phyloP scores from a whole-genome alignment of 176 grass and related monocot genomes.

The Carex cristatella region DNA sequence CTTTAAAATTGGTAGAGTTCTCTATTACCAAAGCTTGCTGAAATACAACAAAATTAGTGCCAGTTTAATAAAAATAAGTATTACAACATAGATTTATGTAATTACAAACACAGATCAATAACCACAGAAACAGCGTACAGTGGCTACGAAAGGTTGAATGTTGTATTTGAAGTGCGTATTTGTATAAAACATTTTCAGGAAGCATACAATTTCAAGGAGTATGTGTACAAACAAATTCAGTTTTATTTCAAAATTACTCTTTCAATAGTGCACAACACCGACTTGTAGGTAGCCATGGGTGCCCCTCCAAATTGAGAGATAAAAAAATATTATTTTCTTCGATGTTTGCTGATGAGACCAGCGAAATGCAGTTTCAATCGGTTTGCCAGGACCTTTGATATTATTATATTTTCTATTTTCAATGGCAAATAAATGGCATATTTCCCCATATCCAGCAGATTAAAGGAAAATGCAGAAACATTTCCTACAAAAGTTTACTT shows the following conservation, averaged over 20 bases:
- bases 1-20: slow-evolving; percentile 80
- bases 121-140: background rate
- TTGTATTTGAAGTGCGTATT: background rate
- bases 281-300: background rate
- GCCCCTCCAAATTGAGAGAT: background rate
- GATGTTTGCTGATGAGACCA: background rate
- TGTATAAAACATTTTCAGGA: background rate
- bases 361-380: too few relatives aligned
- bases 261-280: background rate
- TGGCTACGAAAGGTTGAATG: background rate
- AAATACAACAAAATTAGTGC: slow-evolving; percentile 28
- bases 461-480: background rate
- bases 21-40: slow-evolving; percentile 90
- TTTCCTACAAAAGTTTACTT: background rate
- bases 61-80: background rate
- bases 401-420: background rate
- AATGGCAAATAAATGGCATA: background rate
- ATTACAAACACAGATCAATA: slow-evolving; percentile 6
- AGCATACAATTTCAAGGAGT: background rate
- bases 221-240: background rate
- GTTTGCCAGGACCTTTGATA: too few relatives aligned
- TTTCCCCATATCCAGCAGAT: background rate
- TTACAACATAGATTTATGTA: slow-evolving; percentile 1
- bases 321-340: background rate
- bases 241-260: background rate